Conservation (phyloP, 129 eudicot species). For the Lactuca sativa region DNA sequence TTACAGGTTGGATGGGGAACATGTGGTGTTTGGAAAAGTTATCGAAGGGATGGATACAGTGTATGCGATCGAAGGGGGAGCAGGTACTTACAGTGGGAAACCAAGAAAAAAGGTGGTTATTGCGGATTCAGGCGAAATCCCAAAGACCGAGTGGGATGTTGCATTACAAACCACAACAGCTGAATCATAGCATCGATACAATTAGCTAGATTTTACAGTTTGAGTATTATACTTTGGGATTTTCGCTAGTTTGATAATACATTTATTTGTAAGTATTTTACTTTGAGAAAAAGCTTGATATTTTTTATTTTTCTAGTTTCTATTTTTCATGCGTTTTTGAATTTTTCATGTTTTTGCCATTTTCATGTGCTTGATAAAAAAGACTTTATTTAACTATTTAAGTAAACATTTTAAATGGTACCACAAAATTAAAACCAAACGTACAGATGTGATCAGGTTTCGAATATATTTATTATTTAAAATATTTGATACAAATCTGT, state of each 20-base stretch:
- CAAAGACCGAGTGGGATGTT: slow-evolving; percentile 71
- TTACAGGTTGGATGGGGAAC: slow-evolving; percentile 85
- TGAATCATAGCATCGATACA: slow-evolving; percentile 33
- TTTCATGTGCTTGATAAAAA: background rate
- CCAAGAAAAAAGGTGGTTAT: slow-evolving; percentile 87
- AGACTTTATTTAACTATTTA: too few relatives aligned
- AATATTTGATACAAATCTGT: background rate
- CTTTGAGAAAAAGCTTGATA: slow-evolving; percentile 14
- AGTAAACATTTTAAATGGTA: background rate
- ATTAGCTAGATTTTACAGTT: slow-evolving; percentile 30
- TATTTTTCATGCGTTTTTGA: background rate
- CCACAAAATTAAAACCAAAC: background rate
- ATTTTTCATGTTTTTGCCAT: background rate
- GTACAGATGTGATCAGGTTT: background rate
- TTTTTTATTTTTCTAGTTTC: background rate
- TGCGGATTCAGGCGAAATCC: slow-evolving; percentile 79
- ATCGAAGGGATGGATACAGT: slow-evolving; percentile 91
- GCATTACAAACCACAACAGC: slow-evolving; percentile 32
- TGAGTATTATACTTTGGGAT: slow-evolving; percentile 5
- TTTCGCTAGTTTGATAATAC: slow-evolving; percentile 23
- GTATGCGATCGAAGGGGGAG: slow-evolving; percentile 91
- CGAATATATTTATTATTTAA: too few relatives aligned
- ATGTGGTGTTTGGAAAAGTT: slow-evolving; percentile 81
- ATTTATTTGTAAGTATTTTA: slow-evolving; percentile 36
- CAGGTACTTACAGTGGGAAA: slow-evolving; percentile 92